These are phyloP conservation scores for Tetracladium setigerum DNA, from an alignment of 495 filamentous ascomycete species.

Conservation along the genomic window DNA sequence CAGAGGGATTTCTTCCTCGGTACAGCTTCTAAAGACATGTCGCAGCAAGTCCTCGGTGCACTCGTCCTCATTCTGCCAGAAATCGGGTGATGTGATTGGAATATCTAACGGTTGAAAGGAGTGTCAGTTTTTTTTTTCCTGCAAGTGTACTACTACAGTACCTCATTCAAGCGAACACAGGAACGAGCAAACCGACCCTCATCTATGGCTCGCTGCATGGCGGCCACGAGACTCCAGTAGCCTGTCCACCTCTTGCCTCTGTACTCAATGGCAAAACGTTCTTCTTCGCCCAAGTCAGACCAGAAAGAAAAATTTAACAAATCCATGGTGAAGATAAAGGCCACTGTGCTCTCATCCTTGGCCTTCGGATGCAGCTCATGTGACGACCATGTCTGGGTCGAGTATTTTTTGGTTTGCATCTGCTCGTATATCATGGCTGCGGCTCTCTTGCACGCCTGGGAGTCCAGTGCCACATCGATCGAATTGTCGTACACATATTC, in stretches of 20 bases:
- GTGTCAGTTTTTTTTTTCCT: neutral
- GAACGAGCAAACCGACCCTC: slow-evolving; percentile 46
- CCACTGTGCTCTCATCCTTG: slow-evolving; percentile 67
- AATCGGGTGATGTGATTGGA: slow-evolving; percentile 81
- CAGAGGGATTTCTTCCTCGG: slow-evolving; percentile 80
- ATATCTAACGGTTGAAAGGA: slow-evolving; percentile 45
- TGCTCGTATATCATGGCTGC: slow-evolving; percentile 66
- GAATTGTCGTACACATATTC: slow-evolving; percentile 87
- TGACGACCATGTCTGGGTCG: slow-evolving; percentile 72
- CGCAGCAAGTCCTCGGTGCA: slow-evolving; percentile 67
- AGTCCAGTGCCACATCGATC: slow-evolving; percentile 84
- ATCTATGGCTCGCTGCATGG: slow-evolving; percentile 77
- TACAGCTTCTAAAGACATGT: slow-evolving; percentile 80
- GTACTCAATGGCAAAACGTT: slow-evolving; percentile 74
- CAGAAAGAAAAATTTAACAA: slow-evolving; percentile 95
- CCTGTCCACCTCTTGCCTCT: slow-evolving; percentile 78
- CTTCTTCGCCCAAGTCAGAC: slow-evolving; percentile 53
- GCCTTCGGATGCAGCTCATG: slow-evolving; percentile 86
- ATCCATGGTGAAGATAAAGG: slow-evolving; percentile 96
- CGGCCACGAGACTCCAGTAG: slow-evolving; percentile 91
- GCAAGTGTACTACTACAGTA: too few relatives aligned
- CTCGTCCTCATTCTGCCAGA: slow-evolving; percentile 72
- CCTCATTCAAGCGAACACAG: too few relatives aligned
- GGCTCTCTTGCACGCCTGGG: slow-evolving; percentile 68
- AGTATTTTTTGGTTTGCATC: slow-evolving; percentile 82